phyloP scores from a whole-genome alignment of 2,329 filamentous ascomycete genomes.

The Leptosphaerulina australis region DNA sequence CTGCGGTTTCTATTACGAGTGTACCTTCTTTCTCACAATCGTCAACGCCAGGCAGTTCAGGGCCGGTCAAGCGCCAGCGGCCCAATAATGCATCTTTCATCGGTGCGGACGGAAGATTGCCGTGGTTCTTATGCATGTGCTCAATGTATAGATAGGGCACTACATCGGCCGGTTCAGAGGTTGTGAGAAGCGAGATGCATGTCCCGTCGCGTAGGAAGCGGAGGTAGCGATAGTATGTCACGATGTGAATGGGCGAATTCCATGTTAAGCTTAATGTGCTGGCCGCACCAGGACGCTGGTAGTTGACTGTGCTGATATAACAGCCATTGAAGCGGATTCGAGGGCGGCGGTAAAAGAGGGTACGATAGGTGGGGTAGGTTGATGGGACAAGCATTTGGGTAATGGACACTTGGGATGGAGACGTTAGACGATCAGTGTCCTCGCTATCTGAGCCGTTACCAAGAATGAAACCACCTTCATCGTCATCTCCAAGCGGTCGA shows the following conservation, averaged over 20 bases:
- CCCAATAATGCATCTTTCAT: slow-evolving; percentile 73
- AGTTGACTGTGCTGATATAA: slow-evolving; percentile 97
- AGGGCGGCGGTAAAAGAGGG: slow-evolving; percentile 81
- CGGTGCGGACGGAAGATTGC: slow-evolving; percentile 56
- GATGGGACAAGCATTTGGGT: slow-evolving; percentile 46
- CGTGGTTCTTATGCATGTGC: slow-evolving; percentile 59
- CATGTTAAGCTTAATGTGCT: slow-evolving; percentile 75
- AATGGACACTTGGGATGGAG: slow-evolving; percentile 25
- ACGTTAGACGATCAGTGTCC: slow-evolving; percentile 2
- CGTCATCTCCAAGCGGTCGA: slow-evolving; percentile 48
- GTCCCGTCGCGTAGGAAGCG: slow-evolving; percentile 93
- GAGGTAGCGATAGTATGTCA: slow-evolving; percentile 97
- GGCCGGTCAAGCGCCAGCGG: slow-evolving; percentile 68
- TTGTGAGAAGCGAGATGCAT: slow-evolving; percentile 79
- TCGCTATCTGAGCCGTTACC: slow-evolving; percentile 31
- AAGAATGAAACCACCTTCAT: slow-evolving; percentile 40
- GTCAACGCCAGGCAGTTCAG: slow-evolving; percentile 31
- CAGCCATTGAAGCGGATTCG: slow-evolving; percentile 92
- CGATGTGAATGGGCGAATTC: slow-evolving; percentile 84
- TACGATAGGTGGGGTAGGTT: slow-evolving; percentile 55
- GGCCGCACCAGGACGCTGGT: slow-evolving; percentile 79
- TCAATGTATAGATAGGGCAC: slow-evolving; percentile 82
- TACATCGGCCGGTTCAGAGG: slow-evolving; percentile 81
- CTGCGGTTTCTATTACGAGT: slow-evolving; percentile 84
- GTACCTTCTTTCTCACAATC: slow-evolving; percentile 41